These are phyloP conservation scores for Austroboletus rostrupii DNA, from an alignment of 1,284 basidiomycete species.

Conservation along the genomic window DNA sequence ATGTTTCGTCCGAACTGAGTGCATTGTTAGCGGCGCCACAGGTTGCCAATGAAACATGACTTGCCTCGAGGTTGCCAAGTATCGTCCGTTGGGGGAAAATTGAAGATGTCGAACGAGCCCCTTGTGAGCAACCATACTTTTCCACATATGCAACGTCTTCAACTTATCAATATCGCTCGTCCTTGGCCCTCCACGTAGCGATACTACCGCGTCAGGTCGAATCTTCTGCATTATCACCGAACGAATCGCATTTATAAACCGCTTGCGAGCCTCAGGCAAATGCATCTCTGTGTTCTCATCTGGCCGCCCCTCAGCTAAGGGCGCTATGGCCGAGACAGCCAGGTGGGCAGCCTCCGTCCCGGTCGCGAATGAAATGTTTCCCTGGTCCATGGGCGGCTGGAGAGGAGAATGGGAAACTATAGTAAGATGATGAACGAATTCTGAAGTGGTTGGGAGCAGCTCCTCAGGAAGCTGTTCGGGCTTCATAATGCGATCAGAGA, in stretches of 20 bases:
- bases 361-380: constrained; percentile 16
- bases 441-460: constrained; percentile 22
- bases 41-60: not conserved
- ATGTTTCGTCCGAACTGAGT: constrained; percentile 71
- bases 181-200: constrained; percentile 51
- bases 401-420: constrained; percentile 16
- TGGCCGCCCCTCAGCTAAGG: constrained; percentile 27
- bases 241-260: constrained; percentile 43
- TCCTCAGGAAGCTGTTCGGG: constrained; percentile 20
- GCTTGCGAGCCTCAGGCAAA: constrained; percentile 31
- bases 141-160: constrained; percentile 49
- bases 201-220: too few species aligned
- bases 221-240: constrained; percentile 49
- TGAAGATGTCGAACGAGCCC: constrained; percentile 39
- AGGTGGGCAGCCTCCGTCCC: constrained; percentile 22
- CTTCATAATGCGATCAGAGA: constrained; percentile 29
- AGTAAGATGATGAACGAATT: constrained; percentile 20
- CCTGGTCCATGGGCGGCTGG: constrained; percentile 18
- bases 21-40: constrained; percentile 8
- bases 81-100: constrained; percentile 39
- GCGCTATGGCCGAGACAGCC: constrained; percentile 20
- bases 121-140: constrained; percentile 40
- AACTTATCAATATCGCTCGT: constrained; percentile 56
- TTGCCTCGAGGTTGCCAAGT: constrained; percentile 36
- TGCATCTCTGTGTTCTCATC: constrained; percentile 26